Base-by-base conservation (phyloP, 352 stramenopile genomes). In the Phytopythium litorale region DNA sequence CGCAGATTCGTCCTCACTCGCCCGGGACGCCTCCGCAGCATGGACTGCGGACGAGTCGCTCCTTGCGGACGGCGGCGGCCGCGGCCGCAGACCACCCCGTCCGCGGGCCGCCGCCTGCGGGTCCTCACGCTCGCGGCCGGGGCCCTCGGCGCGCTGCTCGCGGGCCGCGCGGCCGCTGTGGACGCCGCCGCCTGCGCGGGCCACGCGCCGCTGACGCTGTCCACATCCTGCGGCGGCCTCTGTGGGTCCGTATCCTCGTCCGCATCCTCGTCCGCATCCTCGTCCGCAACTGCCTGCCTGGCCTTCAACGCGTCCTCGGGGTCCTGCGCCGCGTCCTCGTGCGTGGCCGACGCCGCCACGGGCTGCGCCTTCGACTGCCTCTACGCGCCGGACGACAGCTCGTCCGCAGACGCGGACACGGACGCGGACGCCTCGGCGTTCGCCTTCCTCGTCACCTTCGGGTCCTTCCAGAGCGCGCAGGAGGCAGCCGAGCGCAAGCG, bases 361-460 rank as follows among this genome's bases (percentile, higher is more conserved):
- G 25, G 52, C 0, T 72, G 66, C 48, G 63, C 50, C 37, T 72
- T 66, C 52, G 37, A 65, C 45, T 72, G 66, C 50, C 66, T 68
- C 23, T 28, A 16, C n/a, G 3, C 52, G 35, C 11, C 52, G 5
- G 40, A 11, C 40, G 40, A 6, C 15, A 46, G 40, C 7, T 32
- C 28, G 28, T 32, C 28, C 28, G 40, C 8, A 9, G 35, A 40
- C 37, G 42, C 33, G 4, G 32, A 72, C 5, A 53, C 58, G 0
- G 52, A 46, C 3, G 33, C n/a, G 7, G 51, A 72, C 43, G 30
- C 12, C 7, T 59, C 50, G 25, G 23, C 58, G 19, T 72, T 68
- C 57, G 58, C 60, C 25, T 67, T 78, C 21, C 55, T 75, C 7
- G 61, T 78, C 38, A 46, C 56, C 2, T 78, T 78, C 30, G 71